Evolutionary conservation across 202 grass and related monocot genomes (phyloP).

Genomic region (Elaeis oleifera): DNA sequence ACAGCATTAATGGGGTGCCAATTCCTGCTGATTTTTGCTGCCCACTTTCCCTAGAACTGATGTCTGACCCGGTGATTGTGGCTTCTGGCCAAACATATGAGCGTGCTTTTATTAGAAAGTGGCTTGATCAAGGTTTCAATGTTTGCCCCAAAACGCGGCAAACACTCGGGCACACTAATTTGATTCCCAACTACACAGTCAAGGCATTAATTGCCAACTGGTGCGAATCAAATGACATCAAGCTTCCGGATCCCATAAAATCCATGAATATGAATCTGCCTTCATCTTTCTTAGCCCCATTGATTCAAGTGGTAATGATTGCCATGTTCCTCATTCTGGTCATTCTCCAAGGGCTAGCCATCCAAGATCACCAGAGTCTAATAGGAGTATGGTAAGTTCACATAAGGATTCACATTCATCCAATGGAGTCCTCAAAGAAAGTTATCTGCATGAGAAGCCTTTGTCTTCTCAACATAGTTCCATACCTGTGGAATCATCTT

Average conservation of each 20-base stretch:
- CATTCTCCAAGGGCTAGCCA: conserved; percentile 33
- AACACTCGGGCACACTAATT: conserved; percentile 81
- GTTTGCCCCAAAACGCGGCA: conserved; percentile 87
- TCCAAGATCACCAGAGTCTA: conserved; percentile 49
- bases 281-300: conserved; percentile 29
- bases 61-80: conserved; percentile 98
- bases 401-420: conserved; percentile 39
- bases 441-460: conserved; percentile 25
- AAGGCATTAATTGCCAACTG: conserved; percentile 98
- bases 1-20: conserved; percentile 71
- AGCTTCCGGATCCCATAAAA: conserved; percentile 82
- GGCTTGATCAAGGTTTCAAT: conserved; percentile 93
- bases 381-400: conserved; percentile 36
- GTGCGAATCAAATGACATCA: conserved; percentile 95
- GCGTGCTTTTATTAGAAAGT: conserved; percentile 79
- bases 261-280: conserved; percentile 65
- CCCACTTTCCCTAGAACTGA: conserved; percentile 81
- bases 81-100: conserved; percentile 98
- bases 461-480: conserved; percentile 19
- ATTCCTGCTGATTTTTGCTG: conserved; percentile 98
- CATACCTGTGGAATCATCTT: conserved; percentile 21
- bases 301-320: conserved; percentile 18
- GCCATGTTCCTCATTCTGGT: conserved; percentile 33
- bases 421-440: conserved; percentile 26
- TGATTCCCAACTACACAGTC: conserved; percentile 99